phyloP scores from a whole-genome alignment of 495 filamentous ascomycete genomes.

The Penicillium nucicola region DNA sequence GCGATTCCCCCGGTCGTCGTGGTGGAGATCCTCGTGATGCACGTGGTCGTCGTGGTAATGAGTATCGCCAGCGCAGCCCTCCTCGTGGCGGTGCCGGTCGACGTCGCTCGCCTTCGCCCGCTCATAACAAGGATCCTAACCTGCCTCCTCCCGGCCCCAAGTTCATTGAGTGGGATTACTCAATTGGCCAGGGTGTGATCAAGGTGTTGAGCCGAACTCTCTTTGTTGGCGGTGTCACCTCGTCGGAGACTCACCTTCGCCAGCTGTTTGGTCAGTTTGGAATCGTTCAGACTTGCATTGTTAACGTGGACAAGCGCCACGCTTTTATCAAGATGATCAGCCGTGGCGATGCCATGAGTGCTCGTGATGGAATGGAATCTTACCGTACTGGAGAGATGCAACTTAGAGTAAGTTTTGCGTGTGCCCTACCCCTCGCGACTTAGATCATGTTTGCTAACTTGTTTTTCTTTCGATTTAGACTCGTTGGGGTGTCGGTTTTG shows the following conservation, averaged over 20 bases:
- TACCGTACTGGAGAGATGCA: conserved; percentile 68
- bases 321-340: conserved; percentile 98
- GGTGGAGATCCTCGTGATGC: conserved; percentile 57
- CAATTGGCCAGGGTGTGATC: conserved; percentile 69
- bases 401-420: conserved; percentile 61
- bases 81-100: conserved; percentile 47
- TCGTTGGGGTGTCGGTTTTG: conserved; percentile 96
- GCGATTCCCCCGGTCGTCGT: conserved; percentile 57
- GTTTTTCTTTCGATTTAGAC: conserved; percentile 52
- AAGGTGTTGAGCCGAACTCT: conserved; percentile 94
- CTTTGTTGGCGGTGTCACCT: conserved; percentile 94
- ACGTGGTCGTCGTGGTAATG: conserved; percentile 53
- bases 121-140: conserved; percentile 44
- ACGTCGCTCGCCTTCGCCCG: conserved; percentile 59
- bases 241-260: conserved; percentile 76
- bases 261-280: conserved; percentile 76
- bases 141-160: conserved; percentile 64
- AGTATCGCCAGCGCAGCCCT: conserved; percentile 86
- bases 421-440: background rate
- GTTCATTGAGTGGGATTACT: conserved; percentile 75
- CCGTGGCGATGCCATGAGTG: conserved; percentile 76
- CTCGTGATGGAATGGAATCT: conserved; percentile 89
- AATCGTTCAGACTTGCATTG: conserved; percentile 92
- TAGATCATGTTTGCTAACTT: background rate
- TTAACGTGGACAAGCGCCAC: conserved; percentile 95